These are phyloP conservation scores for Ophiostoma tasmaniense DNA, from an alignment of 2,329 filamentous ascomycete species.

Conservation along the genomic window DNA sequence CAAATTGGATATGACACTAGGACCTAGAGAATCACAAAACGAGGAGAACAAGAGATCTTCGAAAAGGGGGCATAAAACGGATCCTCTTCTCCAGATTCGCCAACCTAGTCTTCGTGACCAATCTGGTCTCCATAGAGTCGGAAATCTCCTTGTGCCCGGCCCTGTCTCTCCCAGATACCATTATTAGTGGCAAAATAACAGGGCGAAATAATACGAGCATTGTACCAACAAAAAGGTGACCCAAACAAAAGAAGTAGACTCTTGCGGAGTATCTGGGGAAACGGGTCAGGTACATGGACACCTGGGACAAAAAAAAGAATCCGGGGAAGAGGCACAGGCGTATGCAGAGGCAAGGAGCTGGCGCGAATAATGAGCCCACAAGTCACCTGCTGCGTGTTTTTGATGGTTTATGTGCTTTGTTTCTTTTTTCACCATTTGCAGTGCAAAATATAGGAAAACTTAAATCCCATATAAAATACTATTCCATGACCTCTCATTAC, in stretches of 20 bases:
- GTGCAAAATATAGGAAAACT: too few species aligned
- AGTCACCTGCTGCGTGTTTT: neutral
- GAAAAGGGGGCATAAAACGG: neutral
- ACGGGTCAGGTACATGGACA: neutral
- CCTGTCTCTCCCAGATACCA: neutral
- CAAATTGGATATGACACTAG: neutral
- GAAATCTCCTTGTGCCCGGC: slow-evolving; percentile 1
- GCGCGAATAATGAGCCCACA: neutral
- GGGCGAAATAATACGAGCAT: neutral
- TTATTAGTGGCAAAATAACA: neutral
- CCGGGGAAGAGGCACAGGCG: neutral
- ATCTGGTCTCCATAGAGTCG: neutral
- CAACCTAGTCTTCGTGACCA: neutral
- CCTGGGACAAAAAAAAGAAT: neutral
- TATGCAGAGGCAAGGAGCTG: neutral
- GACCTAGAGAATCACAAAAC: neutral
- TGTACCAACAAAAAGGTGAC: neutral
- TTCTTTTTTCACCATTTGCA: too few species aligned
- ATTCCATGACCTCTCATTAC: neutral
- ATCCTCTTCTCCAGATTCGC: slow-evolving; percentile 3
- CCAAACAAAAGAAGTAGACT: neutral
- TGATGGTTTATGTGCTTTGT: neutral
- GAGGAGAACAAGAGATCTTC: neutral
- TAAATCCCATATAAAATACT: too few species aligned
- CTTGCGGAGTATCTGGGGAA: neutral